Evolutionary conservation across 345 rosid genomes (phyloP), one percentile per base, ranked within the genome.

Genomic region (Corchorus olitorius): DNA sequence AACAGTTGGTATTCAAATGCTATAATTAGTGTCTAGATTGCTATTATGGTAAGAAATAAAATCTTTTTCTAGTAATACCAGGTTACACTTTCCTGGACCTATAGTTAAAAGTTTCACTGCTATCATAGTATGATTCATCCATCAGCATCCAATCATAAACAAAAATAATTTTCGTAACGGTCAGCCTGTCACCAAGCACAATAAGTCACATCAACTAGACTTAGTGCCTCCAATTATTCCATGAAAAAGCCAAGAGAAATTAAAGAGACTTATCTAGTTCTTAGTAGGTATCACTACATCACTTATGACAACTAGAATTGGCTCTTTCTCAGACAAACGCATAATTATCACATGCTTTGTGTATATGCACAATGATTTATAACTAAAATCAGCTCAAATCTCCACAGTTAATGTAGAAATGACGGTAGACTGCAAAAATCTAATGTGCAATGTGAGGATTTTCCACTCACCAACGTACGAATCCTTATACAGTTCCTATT

Each of bases 131-230:
- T 20, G 13, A 56, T 56, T 0, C 62, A 20, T 19, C 9, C 34
- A 56, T 56, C 61, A 3, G 3, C 62, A 56, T 56, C 62, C 62
- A 9, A 56, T 5, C 62, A 56, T 8, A 20, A 56, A 56, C 34
- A 20, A 19, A 56, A 56, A 53, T 27, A 63, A 65, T 60, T 72
- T 46, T 65, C 54, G 77, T 53, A 55, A 20, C 41, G 75, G 85
- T 78, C 84, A 82, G 65, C 75, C 81, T 84, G 68, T 76, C 72
- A 78, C 14, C 52, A 16, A 49, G 75, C 76, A 75, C 58, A 68
- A 74, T 4, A 17, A 48, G 75, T 83, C 78, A 59, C 80, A 74
- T 75, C 75, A 79, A 20, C 17, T 41, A 9, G 33, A 75, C 43
- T 55, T 34, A 4, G 58, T 53, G 58, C 58, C 20, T 53, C 54